A percentile compares a stretch with the other conserved stretches of the same genome.
These are phyloP conservation scores for Aegilops umbellulata DNA, from an alignment of 176 grass and related monocot genomes.

Conservation along the genomic window DNA sequence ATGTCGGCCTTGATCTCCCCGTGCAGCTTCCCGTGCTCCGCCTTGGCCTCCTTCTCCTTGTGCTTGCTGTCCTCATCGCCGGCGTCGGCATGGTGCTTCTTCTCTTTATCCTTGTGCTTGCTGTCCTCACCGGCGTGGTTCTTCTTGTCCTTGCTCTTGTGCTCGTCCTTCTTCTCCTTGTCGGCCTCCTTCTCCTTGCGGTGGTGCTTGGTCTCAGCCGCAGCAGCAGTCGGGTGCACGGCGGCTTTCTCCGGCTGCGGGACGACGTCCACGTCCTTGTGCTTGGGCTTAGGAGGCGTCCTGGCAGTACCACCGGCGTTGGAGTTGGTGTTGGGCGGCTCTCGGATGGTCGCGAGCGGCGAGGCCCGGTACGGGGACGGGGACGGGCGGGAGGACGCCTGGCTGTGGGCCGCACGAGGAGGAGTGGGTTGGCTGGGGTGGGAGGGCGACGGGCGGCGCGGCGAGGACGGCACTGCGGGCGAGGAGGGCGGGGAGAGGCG, in stretches of 20 bases:
- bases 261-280: background rate
- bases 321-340: background rate
- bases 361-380: background rate
- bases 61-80: too few relatives aligned
- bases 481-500: background rate
- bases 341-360: conserved; percentile 10
- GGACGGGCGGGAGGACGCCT: background rate
- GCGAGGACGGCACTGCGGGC: conserved; percentile 12
- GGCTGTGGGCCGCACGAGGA: background rate
- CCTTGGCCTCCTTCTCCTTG: background rate
- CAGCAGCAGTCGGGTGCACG: background rate
- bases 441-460: conserved; percentile 19
- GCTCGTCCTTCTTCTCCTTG: background rate
- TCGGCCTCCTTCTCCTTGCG: background rate
- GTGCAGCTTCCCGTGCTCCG: conserved; percentile 27
- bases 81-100: too few relatives aligned
- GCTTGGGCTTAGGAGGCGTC: background rate
- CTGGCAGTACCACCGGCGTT: background rate
- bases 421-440: background rate
- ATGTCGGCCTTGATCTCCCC: conserved; percentile 54
- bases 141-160: background rate
- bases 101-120: background rate
- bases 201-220: background rate
- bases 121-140: too few relatives aligned
- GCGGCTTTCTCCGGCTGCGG: background rate